Conservation (phyloP, 1,284 basidiomycete species). For the Amylostereum chailletii region DNA sequence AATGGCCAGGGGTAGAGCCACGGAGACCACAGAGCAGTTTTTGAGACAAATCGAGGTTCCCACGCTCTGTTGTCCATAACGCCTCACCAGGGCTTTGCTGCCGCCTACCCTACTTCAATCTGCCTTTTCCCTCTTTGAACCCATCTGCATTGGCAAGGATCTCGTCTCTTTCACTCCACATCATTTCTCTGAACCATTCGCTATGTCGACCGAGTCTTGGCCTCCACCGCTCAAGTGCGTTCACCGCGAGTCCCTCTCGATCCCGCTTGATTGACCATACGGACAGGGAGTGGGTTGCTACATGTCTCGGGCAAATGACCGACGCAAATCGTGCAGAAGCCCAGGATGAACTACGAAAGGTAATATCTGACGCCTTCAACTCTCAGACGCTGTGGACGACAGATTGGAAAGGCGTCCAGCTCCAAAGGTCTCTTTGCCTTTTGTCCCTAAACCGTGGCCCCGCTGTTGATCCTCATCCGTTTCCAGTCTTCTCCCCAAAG, state of each 20-base stretch:
- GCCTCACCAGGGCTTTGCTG: neutral
- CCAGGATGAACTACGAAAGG: conserved; percentile 75
- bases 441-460: conserved; percentile 11
- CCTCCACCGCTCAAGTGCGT: conserved; percentile 29
- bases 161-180: neutral
- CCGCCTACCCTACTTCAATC: neutral
- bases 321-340: conserved; percentile 68
- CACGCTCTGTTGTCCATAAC: neutral
- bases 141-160: neutral
- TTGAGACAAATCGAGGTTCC: conserved; percentile 2
- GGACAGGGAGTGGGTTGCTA: conserved; percentile 75
- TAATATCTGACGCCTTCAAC: conserved; percentile 76
- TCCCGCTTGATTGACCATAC: too few relatives aligned
- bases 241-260: too few relatives aligned
- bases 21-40: too few relatives aligned
- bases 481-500: conserved; percentile 58
- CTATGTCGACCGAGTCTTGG: conserved; percentile 29
- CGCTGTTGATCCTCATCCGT: conserved; percentile 14
- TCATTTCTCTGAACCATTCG: conserved; percentile 2
- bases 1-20: too few relatives aligned
- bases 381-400: conserved; percentile 80
- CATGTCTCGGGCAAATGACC: conserved; percentile 75
- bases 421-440: conserved; percentile 54
- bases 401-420: conserved; percentile 77
- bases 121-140: neutral